These are phyloP conservation scores for Neurospora sp. DNA, from an alignment of 495 filamentous ascomycete genomes.

Conservation along the genomic window DNA sequence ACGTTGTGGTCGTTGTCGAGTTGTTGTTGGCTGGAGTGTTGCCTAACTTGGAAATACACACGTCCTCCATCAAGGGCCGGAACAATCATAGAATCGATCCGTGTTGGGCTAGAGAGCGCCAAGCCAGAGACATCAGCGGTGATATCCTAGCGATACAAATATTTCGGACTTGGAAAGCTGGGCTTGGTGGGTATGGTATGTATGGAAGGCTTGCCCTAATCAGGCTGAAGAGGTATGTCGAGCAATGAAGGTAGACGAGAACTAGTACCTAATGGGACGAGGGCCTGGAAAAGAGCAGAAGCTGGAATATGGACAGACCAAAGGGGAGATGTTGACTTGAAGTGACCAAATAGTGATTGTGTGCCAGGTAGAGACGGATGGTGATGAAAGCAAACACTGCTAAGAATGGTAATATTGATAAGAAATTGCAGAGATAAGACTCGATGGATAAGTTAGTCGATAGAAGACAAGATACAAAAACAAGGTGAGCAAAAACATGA, in stretches of 20 bases:
- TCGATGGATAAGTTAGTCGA: neutral
- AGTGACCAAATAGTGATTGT: neutral
- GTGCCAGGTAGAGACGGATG: neutral
- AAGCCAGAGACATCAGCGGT: slow-evolving; percentile 20
- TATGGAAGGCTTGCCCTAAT: neutral
- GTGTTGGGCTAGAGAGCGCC: slow-evolving; percentile 11
- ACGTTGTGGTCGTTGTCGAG: neutral
- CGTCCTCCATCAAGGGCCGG: slow-evolving; percentile 18
- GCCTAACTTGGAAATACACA: slow-evolving; percentile 11
- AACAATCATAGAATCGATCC: slow-evolving; percentile 11
- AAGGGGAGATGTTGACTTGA: neutral
- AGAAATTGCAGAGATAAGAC: neutral
- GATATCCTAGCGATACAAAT: slow-evolving; percentile 2
- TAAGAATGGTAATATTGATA: neutral
- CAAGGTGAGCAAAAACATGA: neutral
- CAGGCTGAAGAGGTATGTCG: neutral
- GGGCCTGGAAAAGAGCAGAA: neutral
- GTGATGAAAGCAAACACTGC: neutral
- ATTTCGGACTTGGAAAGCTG: slow-evolving; percentile 1
- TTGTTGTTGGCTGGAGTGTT: slow-evolving; percentile 10
- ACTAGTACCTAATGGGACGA: neutral
- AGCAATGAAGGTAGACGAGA: neutral
- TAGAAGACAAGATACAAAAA: neutral
- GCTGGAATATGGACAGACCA: neutral
- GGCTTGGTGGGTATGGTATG: neutral